Conservation (phyloP, 139 green algal genomes). For the Picocystis salinarum region DNA sequence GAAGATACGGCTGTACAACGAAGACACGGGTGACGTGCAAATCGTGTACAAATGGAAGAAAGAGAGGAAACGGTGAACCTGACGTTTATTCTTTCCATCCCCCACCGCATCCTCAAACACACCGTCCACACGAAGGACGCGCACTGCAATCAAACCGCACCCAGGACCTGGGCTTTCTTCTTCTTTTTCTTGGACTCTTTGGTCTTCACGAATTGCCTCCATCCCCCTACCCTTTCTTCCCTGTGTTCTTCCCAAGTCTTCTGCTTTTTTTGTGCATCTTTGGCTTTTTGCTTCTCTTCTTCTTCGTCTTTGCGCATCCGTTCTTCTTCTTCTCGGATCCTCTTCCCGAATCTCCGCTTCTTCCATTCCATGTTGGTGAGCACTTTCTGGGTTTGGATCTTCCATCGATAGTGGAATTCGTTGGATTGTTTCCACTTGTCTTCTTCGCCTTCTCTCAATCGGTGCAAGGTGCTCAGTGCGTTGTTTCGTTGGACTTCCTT, state of each 20-base stretch:
- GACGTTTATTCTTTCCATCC: too few relatives aligned
- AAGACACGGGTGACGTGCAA: constrained; percentile 1
- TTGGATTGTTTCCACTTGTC: constrained; percentile 46
- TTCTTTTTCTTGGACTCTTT: too few relatives aligned
- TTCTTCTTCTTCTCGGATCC: constrained; percentile 6
- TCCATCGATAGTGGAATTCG: constrained; percentile 72
- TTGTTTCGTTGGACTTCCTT: not conserved
- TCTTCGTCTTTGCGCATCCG: not conserved
- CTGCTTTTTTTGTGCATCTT: constrained; percentile 3
- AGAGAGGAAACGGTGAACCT: constrained; percentile 24
- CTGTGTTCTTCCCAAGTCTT: not conserved
- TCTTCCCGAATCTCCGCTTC: constrained; percentile 18
- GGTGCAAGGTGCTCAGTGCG: constrained; percentile 5
- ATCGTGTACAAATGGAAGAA: constrained; percentile 42
- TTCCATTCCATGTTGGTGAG: constrained; percentile 56
- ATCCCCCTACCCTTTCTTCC: not conserved
- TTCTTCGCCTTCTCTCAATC: constrained; percentile 44
- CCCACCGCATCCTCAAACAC: too few relatives aligned
- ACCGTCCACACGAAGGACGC: too few relatives aligned
- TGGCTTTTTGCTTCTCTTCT: not conserved
- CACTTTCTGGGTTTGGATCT: constrained; percentile 51
- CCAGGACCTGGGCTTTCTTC: too few relatives aligned
- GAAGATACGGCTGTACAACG: constrained; percentile 14
- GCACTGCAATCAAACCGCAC: too few relatives aligned
- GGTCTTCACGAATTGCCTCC: not conserved